phyloP scores from a whole-genome alignment of 2,329 filamentous ascomycete species.

The Exophiala sp. region DNA sequence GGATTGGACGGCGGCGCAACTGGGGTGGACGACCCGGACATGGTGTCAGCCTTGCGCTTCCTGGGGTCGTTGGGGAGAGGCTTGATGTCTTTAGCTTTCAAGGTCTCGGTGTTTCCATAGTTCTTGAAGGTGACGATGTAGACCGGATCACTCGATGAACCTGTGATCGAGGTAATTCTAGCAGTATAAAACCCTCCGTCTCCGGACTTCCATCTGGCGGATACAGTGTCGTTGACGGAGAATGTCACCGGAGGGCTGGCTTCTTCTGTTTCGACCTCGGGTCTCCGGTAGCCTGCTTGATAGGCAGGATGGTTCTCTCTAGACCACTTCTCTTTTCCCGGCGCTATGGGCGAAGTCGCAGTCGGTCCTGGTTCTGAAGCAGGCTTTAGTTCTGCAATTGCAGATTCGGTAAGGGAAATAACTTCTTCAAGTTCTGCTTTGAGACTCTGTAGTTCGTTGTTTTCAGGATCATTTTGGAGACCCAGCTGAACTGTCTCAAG shows the following conservation, averaged over 20 bases:
- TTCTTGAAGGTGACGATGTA: slow-evolving; percentile 94
- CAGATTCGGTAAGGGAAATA: slow-evolving; percentile 70
- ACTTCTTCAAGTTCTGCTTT: slow-evolving; percentile 75
- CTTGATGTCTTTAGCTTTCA: slow-evolving; percentile 75
- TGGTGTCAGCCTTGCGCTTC: slow-evolving; percentile 80
- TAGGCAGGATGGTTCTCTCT: slow-evolving; percentile 73
- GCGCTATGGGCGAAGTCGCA: slow-evolving; percentile 45
- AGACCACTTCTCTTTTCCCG: slow-evolving; percentile 67
- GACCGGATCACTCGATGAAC: slow-evolving; percentile 81
- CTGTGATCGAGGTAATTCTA: slow-evolving; percentile 87
- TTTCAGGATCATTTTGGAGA: slow-evolving; percentile 73
- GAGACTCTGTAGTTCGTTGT: slow-evolving; percentile 68
- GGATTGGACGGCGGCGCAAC: slow-evolving; percentile 41
- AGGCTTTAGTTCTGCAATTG: slow-evolving; percentile 73
- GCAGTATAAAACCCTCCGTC: slow-evolving; percentile 89
- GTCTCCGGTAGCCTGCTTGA: slow-evolving; percentile 54
- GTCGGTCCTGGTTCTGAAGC: slow-evolving; percentile 38
- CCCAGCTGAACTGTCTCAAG: slow-evolving; percentile 71
- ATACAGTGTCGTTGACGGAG: slow-evolving; percentile 80
- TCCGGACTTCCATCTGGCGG: slow-evolving; percentile 84
- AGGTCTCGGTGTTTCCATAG: slow-evolving; percentile 72
- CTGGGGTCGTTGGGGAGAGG: slow-evolving; percentile 65
- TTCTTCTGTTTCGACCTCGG: slow-evolving; percentile 47
- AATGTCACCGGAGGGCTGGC: slow-evolving; percentile 50
- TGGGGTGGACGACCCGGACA: slow-evolving; percentile 48